Evolutionary conservation across 768 basidiomycete genomes (phyloP), one percentile per base, ranked within the genome.

Genomic region (Ephemerocybe angulata): DNA sequence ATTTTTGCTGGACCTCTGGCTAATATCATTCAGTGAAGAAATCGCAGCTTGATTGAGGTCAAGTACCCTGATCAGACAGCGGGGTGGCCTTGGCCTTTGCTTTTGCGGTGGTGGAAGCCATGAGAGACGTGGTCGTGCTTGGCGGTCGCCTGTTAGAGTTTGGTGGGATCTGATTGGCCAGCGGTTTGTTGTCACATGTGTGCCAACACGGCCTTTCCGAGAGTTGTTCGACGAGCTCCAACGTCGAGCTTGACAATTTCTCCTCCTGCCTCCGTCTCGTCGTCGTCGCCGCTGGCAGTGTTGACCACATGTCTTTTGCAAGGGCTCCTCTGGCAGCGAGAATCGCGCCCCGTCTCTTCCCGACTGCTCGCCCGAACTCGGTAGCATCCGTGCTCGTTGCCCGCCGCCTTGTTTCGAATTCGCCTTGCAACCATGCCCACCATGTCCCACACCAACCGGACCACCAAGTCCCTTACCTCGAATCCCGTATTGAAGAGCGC

Each of bases 1-100:
- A 96, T 40, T 77, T 87, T 71, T 86, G 83, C 70, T 93, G 89
- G 54, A 93, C 83, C 70, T 94, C 92, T 93, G 76, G 77, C 81
- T 82, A 67, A 71, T 72, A 55, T 56, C 64, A 67, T 67, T 76
- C 66, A 72, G 70, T 70, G 69, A 73, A 67, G 56, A 42, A 58
- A 66, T 38, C 58, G 40, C 17, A 21, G 46, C 35, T 51, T 31
- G 15, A 30, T 10, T 13, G 50, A 12, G 30, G 29, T n/a, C 51
- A 71, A 78, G 66, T 70, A 91, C 90, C 91, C 76, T 91, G 88
- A 62, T 86, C 82, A 43, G 86, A 80, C 43, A 88, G 74, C 33
- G 74, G 71, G 25, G 79, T 72, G 1, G 72, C 69, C 69, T 88
- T 89, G 48, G 75, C 54, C 66, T 87, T 89, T 53, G 80, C 59